Percentiles rank a stretch among this genome's conserved stretches.
Evolutionary conservation across 148 eudicot genomes (phyloP).

Genomic region (Rhododendron griersonianum): DNA sequence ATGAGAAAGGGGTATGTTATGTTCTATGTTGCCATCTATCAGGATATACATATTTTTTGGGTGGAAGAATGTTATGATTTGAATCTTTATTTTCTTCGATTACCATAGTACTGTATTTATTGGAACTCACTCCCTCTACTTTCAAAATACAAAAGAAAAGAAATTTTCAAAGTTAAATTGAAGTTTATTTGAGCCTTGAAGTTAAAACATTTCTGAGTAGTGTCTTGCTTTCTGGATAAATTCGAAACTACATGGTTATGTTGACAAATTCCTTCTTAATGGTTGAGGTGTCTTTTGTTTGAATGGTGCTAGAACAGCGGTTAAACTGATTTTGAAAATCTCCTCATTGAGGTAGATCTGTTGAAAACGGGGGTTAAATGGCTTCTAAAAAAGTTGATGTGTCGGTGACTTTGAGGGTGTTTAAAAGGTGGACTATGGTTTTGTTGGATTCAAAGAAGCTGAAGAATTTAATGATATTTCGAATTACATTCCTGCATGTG

Average conservation of each 20-base stretch:
- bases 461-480: neutral
- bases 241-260: neutral
- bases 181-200: neutral
- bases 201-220: neutral
- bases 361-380: neutral
- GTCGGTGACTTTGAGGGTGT: neutral
- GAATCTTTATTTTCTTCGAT: neutral
- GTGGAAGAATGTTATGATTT: neutral
- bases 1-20: conserved; percentile 77
- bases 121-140: neutral
- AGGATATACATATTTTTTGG: neutral
- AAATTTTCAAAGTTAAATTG: neutral
- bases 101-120: neutral
- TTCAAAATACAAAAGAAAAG: neutral
- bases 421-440: neutral
- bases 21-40: conserved; percentile 2
- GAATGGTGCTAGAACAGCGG: neutral
- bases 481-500: neutral
- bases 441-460: neutral
- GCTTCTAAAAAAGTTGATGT: neutral
- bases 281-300: neutral
- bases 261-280: neutral
- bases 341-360: neutral
- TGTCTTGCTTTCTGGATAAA: neutral
- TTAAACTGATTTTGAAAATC: neutral